phyloP scores from a whole-genome alignment of 306 rosid genomes.

The Quercus rubra region DNA sequence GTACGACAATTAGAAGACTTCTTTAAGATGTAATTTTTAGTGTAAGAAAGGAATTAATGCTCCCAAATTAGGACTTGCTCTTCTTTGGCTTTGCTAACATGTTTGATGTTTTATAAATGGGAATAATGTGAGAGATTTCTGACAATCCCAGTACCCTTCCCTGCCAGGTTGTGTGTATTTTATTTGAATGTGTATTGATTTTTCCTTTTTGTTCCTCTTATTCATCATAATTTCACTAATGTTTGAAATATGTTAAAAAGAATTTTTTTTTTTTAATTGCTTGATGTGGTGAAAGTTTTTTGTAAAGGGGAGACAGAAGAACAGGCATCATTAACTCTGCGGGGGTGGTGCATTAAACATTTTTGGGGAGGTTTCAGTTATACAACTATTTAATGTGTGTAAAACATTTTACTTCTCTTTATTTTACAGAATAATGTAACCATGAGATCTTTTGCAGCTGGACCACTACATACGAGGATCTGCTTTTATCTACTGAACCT shows the following conservation, averaged over 20 bases:
- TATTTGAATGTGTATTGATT: background rate
- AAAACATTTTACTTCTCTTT: too few relatives aligned
- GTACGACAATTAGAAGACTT: background rate
- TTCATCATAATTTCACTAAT: background rate
- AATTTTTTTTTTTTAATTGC: background rate
- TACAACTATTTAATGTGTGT: background rate
- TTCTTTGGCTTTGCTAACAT: background rate
- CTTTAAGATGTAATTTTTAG: background rate
- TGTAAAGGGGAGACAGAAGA: background rate
- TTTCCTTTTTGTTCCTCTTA: background rate
- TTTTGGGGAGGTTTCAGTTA: background rate
- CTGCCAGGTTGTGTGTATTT: background rate
- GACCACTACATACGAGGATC: constrained; percentile 50
- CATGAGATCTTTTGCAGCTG: constrained; percentile 33
- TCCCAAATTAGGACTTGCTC: background rate
- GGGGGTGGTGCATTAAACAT: background rate
- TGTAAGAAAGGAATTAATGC: background rate
- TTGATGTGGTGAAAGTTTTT: background rate
- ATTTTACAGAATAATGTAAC: too few relatives aligned
- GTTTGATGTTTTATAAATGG: background rate
- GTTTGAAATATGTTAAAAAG: background rate
- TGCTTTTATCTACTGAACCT: constrained; percentile 40
- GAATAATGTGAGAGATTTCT: background rate
- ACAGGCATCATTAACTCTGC: background rate
- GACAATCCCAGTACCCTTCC: background rate